Conservation (phyloP, 495 filamentous ascomycete genomes). For the Lindgomyces ingoldianus region DNA sequence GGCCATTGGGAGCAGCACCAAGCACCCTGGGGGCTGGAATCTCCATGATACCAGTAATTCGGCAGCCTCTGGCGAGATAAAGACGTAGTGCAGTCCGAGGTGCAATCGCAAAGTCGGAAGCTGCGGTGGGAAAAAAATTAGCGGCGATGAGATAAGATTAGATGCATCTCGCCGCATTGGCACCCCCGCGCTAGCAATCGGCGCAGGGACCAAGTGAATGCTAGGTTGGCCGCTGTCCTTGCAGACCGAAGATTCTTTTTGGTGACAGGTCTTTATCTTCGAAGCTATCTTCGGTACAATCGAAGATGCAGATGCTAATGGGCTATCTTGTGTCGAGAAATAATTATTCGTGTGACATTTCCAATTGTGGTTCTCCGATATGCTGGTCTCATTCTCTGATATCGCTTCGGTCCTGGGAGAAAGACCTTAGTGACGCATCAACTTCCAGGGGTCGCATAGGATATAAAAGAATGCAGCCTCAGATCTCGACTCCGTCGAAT, state of each 20-base stretch:
- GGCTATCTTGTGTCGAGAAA: background rate
- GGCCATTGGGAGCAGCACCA: constrained; percentile 19
- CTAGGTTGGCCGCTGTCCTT: background rate
- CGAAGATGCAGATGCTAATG: too few relatives aligned
- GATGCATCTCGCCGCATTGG: constrained; percentile 1
- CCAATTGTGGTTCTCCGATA: background rate
- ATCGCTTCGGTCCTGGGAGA: background rate
- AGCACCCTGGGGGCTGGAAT: constrained; percentile 20
- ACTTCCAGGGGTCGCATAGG: too few relatives aligned
- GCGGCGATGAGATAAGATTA: constrained; percentile 24
- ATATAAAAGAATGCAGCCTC: too few relatives aligned
- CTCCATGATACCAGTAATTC: background rate
- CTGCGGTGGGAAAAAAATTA: constrained; percentile 18
- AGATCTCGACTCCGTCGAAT: too few relatives aligned
- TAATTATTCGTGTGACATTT: background rate
- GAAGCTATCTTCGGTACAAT: too few relatives aligned
- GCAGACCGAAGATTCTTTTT: constrained; percentile 2
- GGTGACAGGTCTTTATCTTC: background rate
- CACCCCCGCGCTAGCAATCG: constrained; percentile 24
- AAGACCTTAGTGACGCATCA: too few relatives aligned
- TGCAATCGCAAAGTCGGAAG: background rate
- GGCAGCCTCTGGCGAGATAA: background rate
- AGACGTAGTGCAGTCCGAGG: background rate
- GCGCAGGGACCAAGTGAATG: constrained; percentile 6
- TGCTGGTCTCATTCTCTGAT: background rate